Evolutionary conservation across 2,329 filamentous ascomycete species (phyloP), one percentile per base, ranked within the genome.

Genomic region (Fusarium sp.): DNA sequence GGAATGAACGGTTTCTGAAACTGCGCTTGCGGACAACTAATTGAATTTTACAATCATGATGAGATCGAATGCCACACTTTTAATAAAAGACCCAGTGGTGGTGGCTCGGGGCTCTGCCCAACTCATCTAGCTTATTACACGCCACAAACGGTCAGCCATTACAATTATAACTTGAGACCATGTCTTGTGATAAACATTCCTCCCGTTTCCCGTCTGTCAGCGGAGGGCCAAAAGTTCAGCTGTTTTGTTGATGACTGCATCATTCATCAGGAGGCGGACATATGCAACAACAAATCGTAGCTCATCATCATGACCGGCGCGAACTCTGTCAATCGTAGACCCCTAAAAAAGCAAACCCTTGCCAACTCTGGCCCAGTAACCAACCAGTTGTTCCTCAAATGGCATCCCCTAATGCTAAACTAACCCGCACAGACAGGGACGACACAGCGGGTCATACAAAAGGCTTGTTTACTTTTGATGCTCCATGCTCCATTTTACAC

Each of bases 381-480:
- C 63, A 57, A 57, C 63, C 67, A 60, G 42, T 45, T 56, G 23
- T 59, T 72, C 66, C 62, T 65, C 60, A 67, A 73, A 72, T 64
- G 60, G 55, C 69, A 73, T 63, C 63, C 54, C 67, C 64, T 61
- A 46, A 60, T 66, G 46, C 37, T 45, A 45, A 51, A 29, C 48
- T 65, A 52, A 55, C 64, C 70, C 68, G 70, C 74, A 75, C 68
- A 59, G 70, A 66, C 65, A 71, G 58, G 69, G 66, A 69, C 70
- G 46, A 60, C 44, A 51, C 46, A 38, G 62, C 61, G 74, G 74
- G 70, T 76, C 74, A 76, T 64, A 62, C 70, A 67, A 69, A 76
- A 77, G 65, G 74, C 74, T 76, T 75, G 73, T 76, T 76, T 74
- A 69, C 62, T 64, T 64, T 61, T 68, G 65, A 61, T 70, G 52